Conservation (phyloP, 805 yeast genomes). For the Komagataella phaffii region DNA sequence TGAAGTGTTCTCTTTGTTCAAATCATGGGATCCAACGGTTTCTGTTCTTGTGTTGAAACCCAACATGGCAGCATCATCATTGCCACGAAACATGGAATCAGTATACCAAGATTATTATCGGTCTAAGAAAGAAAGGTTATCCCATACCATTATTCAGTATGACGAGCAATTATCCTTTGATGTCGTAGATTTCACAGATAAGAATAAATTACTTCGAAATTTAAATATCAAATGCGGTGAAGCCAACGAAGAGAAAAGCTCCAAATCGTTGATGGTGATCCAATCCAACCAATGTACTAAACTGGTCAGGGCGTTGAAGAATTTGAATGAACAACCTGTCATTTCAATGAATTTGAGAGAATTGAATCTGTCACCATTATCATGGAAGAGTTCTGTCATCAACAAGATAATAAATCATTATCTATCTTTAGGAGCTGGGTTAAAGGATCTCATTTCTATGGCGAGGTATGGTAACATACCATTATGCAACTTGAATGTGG, state of each 20-base stretch:
- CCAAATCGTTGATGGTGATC: conserved; percentile 50
- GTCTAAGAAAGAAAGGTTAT: conserved; percentile 30
- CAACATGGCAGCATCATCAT: conserved; percentile 47
- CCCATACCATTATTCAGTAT: conserved; percentile 36
- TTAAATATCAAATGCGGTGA: conserved; percentile 40
- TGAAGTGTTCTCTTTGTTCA: conserved; percentile 57
- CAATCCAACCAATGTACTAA: conserved; percentile 54
- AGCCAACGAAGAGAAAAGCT: conserved; percentile 52
- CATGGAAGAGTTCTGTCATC: conserved; percentile 65
- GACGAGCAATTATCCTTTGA: conserved; percentile 40
- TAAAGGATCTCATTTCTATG: conserved; percentile 47
- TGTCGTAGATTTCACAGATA: conserved; percentile 37
- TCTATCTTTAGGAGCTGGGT: conserved; percentile 62
- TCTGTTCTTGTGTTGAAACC: conserved; percentile 55
- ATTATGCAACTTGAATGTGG: conserved; percentile 70
- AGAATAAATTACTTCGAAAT: conserved; percentile 40
- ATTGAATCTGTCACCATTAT: conserved; percentile 52
- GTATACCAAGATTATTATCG: conserved; percentile 41
- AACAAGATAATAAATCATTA: conserved; percentile 58
- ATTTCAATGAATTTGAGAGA: conserved; percentile 48
- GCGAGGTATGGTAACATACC: conserved; percentile 75
- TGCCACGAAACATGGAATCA: conserved; percentile 39
- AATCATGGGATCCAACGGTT: conserved; percentile 43
- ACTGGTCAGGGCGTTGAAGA: conserved; percentile 29
- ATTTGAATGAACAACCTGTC: conserved; percentile 45